Conservation (phyloP, 169 alveolate genomes). For the Pseudocohnilembus persalinus region DNA sequence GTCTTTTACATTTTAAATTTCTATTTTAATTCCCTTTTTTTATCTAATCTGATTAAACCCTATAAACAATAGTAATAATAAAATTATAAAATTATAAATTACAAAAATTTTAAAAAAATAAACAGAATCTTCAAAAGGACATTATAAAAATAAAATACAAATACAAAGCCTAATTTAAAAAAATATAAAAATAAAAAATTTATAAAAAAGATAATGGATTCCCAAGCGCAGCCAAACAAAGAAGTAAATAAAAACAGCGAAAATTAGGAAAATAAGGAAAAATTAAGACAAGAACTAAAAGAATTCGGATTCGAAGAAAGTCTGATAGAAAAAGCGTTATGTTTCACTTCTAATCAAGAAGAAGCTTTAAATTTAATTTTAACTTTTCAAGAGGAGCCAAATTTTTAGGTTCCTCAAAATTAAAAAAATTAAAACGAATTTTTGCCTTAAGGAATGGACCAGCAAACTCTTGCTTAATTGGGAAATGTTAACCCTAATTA, state of each 20-base stretch:
- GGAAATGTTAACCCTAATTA: conserved; percentile 20
- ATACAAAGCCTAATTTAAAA: too few species aligned
- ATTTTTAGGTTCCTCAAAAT: not conserved
- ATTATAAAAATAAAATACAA: too few species aligned
- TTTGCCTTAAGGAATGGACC: not conserved
- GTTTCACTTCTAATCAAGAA: conserved; percentile 29
- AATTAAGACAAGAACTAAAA: conserved; percentile 2
- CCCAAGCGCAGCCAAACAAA: not conserved
- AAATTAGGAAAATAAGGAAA: not conserved
- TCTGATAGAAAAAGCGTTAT: conserved; percentile 29
- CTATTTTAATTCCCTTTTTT: too few species aligned
- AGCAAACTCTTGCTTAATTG: conserved; percentile 11
- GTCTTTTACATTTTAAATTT: too few species aligned
- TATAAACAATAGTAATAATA: too few species aligned
- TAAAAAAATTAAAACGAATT: not conserved
- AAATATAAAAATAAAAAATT: too few species aligned
- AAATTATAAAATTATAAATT: too few species aligned
- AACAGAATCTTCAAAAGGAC: too few species aligned
- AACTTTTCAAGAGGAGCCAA: conserved; percentile 15
- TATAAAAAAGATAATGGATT: too few species aligned
- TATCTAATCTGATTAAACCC: too few species aligned
- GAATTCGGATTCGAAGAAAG: conserved; percentile 38
- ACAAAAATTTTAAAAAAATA: too few species aligned
- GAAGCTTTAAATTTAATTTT: conserved; percentile 34
- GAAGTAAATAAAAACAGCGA: too few species aligned